Conservation (phyloP, 305 asterid species). For the Lippia alba region DNA sequence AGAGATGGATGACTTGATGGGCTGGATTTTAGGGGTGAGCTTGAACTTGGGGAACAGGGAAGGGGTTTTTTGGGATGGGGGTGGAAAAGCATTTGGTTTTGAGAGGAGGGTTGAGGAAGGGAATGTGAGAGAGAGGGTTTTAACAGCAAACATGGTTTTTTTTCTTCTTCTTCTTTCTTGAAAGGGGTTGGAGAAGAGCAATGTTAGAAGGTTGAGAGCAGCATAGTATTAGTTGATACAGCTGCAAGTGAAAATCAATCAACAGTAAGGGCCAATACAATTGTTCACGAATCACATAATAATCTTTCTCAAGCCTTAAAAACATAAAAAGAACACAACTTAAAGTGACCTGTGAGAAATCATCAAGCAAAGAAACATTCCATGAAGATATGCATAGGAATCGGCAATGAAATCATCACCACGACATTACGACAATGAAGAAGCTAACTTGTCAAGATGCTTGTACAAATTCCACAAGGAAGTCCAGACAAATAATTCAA, state of each 20-base stretch:
- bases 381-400: too few species aligned
- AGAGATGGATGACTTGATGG: constrained; percentile 46
- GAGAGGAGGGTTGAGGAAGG: constrained; percentile 31
- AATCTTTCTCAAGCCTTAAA: too few species aligned
- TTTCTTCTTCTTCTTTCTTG: constrained; percentile 36
- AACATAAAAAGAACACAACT: too few species aligned
- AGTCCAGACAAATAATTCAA: too few species aligned
- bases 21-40: constrained; percentile 24
- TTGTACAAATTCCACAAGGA: too few species aligned
- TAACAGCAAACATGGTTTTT: constrained; percentile 59
- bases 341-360: too few species aligned
- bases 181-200: not conserved
- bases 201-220: not conserved
- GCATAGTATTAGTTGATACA: not conserved
- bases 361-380: too few species aligned
- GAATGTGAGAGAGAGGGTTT: constrained; percentile 49
- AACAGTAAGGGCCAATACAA: not conserved
- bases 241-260: constrained; percentile 1
- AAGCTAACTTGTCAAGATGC: too few species aligned
- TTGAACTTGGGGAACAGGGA: constrained; percentile 33
- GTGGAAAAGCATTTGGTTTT: constrained; percentile 34
- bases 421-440: too few species aligned
- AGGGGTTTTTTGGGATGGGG: constrained; percentile 28
- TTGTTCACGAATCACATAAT: too few species aligned
- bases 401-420: too few species aligned